Evolutionary conservation across 208 protist species (phyloP), one percentile per base, ranked within the genome.

Genomic region (Zelonia costaricensis): DNA sequence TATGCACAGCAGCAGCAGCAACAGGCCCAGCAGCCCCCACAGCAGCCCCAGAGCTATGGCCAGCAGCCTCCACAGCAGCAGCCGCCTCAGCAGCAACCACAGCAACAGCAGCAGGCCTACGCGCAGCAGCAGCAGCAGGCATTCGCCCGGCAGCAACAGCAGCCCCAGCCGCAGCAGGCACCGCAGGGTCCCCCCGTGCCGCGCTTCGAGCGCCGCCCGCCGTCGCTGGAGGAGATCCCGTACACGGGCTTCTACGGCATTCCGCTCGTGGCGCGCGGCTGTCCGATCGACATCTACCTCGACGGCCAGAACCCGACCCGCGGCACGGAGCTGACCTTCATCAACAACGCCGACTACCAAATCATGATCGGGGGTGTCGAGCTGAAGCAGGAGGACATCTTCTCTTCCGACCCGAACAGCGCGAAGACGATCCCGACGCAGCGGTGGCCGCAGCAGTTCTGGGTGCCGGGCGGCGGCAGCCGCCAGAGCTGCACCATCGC

Each of bases 271-370:
- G 85, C 56, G 31, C 80, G 83, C 40, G 88, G 69, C 23, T 94
- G 88, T 62, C 88, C 88, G 15, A 84, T 92, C 22, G 88, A 94
- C 54, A 84, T 94, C 33, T 94, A 91, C 59, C 76, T 94, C 31
- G 85, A 94, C 51, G 88, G 83, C 28, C 82, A 81, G 55, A 94
- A 52, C 42, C 82, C 88, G 30, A 92, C 88, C 23, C 84, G 88
- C 30, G 88, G 88, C 8, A 94, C 88, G 33, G 84, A 94, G 72
- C 53, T 94, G 59, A 88, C 74, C 35, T 77, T 94, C 49, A 74
- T 92, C 64, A 94, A 94, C 74, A 87, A 92, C 61, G 66, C 75
- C 23, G 78, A 84, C 35, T 78, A 79, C 30, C 64, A 88, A 45
- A 36, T 92, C 18, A 60, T 84, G 33, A 85, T 94, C 47, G 88